Conservation (phyloP, 2,329 filamentous ascomycete species). For the Rhynchosporium agropyri region DNA sequence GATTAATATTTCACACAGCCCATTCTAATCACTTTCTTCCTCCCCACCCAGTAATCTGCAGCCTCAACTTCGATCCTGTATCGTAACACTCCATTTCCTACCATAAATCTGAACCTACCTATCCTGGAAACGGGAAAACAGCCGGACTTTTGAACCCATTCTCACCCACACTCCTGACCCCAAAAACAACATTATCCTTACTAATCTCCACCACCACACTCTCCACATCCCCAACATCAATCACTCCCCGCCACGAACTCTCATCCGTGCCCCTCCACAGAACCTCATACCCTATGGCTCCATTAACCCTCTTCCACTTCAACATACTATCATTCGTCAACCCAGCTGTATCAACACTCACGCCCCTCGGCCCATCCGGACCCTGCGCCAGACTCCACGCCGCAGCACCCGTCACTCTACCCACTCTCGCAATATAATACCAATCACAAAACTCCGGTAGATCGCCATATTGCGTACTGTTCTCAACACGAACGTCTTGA, state of each 20-base stretch:
- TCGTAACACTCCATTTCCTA: too few relatives aligned
- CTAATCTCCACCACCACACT: constrained; percentile 51
- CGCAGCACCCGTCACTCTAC: constrained; percentile 56
- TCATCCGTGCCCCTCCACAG: constrained; percentile 56
- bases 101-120: background rate
- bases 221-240: constrained; percentile 52
- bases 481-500: constrained; percentile 53
- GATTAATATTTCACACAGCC: too few relatives aligned
- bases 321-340: constrained; percentile 54
- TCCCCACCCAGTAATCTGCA: too few relatives aligned
- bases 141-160: constrained; percentile 56
- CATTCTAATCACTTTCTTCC: too few relatives aligned
- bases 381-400: constrained; percentile 57
- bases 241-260: constrained; percentile 52
- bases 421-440: constrained; percentile 56
- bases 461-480: constrained; percentile 58
- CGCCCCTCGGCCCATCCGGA: constrained; percentile 53
- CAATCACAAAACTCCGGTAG: constrained; percentile 60
- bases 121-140: constrained; percentile 26
- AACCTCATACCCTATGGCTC: constrained; percentile 54
- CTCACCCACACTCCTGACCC: constrained; percentile 53
- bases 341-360: constrained; percentile 50
- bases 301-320: constrained; percentile 50
- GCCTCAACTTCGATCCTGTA: too few relatives aligned
- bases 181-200: constrained; percentile 62